These are phyloP conservation scores for Calonectria naviculata DNA, from an alignment of 2,329 filamentous ascomycete species.

Conservation along the genomic window DNA sequence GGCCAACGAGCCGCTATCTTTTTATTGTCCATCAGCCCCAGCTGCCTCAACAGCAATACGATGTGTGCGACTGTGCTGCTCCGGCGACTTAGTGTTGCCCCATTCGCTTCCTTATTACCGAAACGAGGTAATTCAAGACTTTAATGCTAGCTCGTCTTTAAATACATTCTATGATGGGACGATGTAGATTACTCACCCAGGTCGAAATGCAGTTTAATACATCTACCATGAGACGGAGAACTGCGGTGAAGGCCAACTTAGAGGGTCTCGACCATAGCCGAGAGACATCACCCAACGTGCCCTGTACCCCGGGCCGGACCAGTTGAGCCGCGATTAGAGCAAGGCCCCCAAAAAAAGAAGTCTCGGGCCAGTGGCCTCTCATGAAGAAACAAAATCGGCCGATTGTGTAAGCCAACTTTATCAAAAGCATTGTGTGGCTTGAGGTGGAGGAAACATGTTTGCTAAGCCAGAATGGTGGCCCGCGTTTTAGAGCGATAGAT, in stretches of 20 bases:
- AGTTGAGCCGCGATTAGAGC: not conserved
- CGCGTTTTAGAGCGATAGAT: not conserved
- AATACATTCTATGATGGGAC: no score
- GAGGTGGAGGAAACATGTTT: not conserved
- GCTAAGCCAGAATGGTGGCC: not conserved
- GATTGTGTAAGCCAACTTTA: not conserved
- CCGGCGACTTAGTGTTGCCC: not conserved
- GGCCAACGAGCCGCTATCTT: not conserved
- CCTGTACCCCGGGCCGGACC: not conserved
- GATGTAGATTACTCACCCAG: not conserved
- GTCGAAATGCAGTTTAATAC: not conserved
- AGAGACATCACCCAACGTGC: not conserved
- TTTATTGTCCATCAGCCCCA: not conserved
- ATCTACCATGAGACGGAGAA: not conserved
- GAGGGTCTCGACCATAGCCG: not conserved
- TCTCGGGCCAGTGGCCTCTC: not conserved
- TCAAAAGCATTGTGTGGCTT: not conserved
- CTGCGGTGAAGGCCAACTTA: not conserved
- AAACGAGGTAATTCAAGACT: not conserved
- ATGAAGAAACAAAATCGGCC: not conserved
- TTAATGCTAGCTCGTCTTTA: not conserved
- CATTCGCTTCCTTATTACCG: not conserved
- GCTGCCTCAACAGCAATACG: no score
- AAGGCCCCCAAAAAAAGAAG: not conserved
- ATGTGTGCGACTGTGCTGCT: not conserved